A percentile compares a stretch with the other conserved stretches of the same genome.
These are phyloP conservation scores for Kitagawia praeruptora DNA, from an alignment of 129 eudicot species.

Conservation along the genomic window DNA sequence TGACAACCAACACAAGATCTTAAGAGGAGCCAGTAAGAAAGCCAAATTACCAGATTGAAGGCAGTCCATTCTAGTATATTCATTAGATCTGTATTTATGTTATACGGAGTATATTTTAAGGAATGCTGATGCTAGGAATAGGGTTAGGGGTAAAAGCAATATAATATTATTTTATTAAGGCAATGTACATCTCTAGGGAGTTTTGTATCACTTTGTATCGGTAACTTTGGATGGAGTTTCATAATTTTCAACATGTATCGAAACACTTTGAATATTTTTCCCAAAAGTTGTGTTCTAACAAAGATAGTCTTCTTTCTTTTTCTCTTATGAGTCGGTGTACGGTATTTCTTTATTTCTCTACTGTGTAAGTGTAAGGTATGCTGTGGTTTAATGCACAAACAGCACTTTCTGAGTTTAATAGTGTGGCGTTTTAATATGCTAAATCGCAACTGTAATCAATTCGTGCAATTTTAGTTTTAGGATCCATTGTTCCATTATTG, in stretches of 20 bases:
- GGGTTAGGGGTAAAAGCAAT: not conserved
- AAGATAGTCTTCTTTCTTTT: no score
- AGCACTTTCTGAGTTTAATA: no score
- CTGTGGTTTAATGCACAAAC: no score
- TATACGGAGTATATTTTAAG: no score
- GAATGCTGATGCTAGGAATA: not conserved
- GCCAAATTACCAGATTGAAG: not conserved
- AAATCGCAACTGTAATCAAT: no score
- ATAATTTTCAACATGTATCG: not conserved
- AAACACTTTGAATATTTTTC: not conserved
- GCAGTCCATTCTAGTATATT: not conserved
- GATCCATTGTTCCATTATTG: no score
- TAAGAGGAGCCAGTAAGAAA: not conserved
- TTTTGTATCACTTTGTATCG: not conserved
- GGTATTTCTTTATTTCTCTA: no score
- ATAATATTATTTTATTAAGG: not conserved
- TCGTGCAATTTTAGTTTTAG: no score
- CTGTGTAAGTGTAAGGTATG: no score
- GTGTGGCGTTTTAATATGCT: no score
- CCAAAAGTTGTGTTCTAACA: no score
- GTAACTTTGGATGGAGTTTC: not conserved
- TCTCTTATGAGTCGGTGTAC: no score
- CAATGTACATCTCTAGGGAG: not conserved
- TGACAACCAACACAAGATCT: slow-evolving; percentile 2
- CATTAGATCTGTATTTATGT: not conserved